Conservation (phyloP, 345 rosid genomes). For the Iberis pinnata region DNA sequence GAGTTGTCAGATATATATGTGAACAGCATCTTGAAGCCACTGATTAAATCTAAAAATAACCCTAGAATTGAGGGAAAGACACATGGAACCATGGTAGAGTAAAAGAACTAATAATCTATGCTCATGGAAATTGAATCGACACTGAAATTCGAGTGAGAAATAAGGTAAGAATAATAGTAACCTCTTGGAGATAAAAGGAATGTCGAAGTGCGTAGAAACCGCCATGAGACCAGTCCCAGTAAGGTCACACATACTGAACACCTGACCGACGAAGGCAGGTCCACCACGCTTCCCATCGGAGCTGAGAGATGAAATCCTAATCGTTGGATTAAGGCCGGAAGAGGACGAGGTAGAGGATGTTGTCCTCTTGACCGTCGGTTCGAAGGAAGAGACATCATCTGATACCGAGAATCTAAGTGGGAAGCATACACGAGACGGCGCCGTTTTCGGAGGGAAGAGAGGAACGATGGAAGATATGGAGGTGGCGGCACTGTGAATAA, state of each 20-base stretch:
- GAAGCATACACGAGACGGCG: conserved; percentile 43
- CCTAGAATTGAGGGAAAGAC: too few relatives aligned
- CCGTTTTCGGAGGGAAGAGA: conserved; percentile 30
- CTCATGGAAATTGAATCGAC: too few relatives aligned
- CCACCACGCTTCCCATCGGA: conserved; percentile 68
- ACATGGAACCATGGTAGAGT: too few relatives aligned
- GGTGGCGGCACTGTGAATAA: conserved; percentile 39
- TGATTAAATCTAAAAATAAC: too few relatives aligned
- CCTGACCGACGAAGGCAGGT: conserved; percentile 97
- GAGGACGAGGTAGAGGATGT: conserved; percentile 42
- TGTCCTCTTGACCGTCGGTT: conserved; percentile 38
- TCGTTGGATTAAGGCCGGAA: conserved; percentile 66
- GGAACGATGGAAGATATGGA: conserved; percentile 42
- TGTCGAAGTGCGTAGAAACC: conserved; percentile 80
- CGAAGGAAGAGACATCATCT: conserved; percentile 41
- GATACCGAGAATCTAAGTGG: conserved; percentile 46
- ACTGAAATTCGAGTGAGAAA: too few relatives aligned
- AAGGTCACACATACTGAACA: conserved; percentile 95
- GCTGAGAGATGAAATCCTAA: conserved; percentile 61
- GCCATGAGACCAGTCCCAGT: conserved; percentile 97
- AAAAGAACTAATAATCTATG: too few relatives aligned
- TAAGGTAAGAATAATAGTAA: conserved; percentile 9
- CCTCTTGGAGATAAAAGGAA: conserved; percentile 86
- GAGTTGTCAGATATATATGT: too few relatives aligned
- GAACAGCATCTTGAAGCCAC: too few relatives aligned